Conservation (phyloP, 345 rosid genomes). For the Murraya paniculata region DNA sequence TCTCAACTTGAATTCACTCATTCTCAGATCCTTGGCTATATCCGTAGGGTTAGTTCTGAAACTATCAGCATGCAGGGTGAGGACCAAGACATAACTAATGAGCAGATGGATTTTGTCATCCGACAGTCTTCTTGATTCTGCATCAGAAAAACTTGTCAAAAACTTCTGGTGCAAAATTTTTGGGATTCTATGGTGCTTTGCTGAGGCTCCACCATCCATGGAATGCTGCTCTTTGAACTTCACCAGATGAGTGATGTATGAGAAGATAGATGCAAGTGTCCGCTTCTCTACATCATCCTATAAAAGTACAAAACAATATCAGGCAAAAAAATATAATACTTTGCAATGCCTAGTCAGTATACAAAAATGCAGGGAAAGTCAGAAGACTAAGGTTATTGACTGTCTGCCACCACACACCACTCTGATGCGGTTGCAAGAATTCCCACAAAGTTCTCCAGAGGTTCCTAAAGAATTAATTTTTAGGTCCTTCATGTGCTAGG, state of each 20-base stretch:
- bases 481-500: background rate
- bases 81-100: conserved; percentile 73
- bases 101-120: conserved; percentile 59
- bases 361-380: background rate
- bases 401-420: background rate
- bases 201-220: conserved; percentile 45
- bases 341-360: background rate
- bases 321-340: background rate
- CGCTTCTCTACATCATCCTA: conserved; percentile 58
- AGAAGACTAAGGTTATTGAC: background rate
- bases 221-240: conserved; percentile 73
- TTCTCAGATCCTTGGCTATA: conserved; percentile 72
- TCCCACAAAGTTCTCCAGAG: background rate
- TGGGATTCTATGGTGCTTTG: conserved; percentile 63
- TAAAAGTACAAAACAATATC: conserved; percentile 2
- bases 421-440: background rate
- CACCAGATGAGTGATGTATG: conserved; percentile 65
- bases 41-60: conserved; percentile 62
- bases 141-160: conserved; percentile 39
- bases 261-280: conserved; percentile 43
- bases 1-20: conserved; percentile 41
- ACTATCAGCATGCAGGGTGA: conserved; percentile 65
- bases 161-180: conserved; percentile 50
- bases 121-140: conserved; percentile 40
- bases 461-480: background rate